phyloP scores from a whole-genome alignment of 441 rosid species.

The Sinapis alba region DNA sequence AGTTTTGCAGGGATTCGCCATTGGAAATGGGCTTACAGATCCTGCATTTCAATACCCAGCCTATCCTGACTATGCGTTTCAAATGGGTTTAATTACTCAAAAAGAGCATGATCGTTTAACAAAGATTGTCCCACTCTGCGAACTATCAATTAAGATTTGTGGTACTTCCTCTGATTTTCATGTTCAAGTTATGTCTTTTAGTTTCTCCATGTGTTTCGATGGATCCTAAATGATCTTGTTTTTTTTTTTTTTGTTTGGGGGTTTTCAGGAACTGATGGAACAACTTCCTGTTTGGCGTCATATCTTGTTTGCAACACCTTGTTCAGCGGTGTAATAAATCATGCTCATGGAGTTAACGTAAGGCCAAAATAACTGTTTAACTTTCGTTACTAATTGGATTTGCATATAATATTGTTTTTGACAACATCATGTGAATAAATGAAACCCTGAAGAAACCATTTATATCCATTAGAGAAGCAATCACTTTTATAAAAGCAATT shows the following conservation, averaged over 20 bases:
- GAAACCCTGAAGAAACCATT: not conserved
- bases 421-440: constrained; percentile 12
- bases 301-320: constrained; percentile 84
- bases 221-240: not conserved
- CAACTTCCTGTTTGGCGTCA: constrained; percentile 87
- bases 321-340: constrained; percentile 67
- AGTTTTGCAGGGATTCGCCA: constrained; percentile 84
- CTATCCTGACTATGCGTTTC: constrained; percentile 88
- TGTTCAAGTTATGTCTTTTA: constrained; percentile 2
- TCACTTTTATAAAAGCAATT: not conserved
- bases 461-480: not conserved
- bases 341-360: constrained; percentile 71
- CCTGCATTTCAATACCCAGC: constrained; percentile 93
- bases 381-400: not conserved
- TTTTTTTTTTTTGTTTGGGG: not conserved
- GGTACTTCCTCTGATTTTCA: constrained; percentile 48
- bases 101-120: constrained; percentile 59
- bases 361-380: constrained; percentile 29
- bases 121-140: constrained; percentile 83
- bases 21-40: constrained; percentile 96
- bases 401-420: not conserved
- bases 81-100: constrained; percentile 72
- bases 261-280: constrained; percentile 85
- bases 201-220: not conserved
- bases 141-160: constrained; percentile 84